A percentile compares a stretch with the other conserved stretches of the same genome.
Evolutionary conservation across 1,284 basidiomycete species (phyloP).

Genomic region (Ceratobasidium papillatum): DNA sequence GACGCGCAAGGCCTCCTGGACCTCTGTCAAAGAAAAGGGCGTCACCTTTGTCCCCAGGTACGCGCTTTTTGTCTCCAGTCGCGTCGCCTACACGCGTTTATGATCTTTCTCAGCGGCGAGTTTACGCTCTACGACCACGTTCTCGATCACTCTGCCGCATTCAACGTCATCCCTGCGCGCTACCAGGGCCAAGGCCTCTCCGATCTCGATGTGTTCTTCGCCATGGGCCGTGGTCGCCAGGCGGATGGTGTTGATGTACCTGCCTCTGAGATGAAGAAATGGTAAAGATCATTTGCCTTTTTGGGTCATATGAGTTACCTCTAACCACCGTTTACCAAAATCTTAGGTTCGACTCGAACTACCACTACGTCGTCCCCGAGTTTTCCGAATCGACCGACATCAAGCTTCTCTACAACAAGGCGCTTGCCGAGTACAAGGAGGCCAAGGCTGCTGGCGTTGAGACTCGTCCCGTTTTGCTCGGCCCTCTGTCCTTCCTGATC

Average conservation of each 20-base stretch:
- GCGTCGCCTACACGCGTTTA: conserved; percentile 28
- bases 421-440: conserved; percentile 93
- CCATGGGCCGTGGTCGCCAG: conserved; percentile 99
- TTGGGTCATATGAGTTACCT: conserved; percentile 40
- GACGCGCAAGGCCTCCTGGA: conserved; percentile 92
- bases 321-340: conserved; percentile 43
- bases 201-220: conserved; percentile 95
- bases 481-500: conserved; percentile 94
- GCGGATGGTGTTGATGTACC: conserved; percentile 94
- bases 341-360: conserved; percentile 98
- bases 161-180: conserved; percentile 97
- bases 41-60: conserved; percentile 95
- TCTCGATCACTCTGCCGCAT: conserved; percentile 95
- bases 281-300: conserved; percentile 61
- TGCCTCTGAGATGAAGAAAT: conserved; percentile 99
- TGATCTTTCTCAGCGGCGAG: conserved; percentile 74
- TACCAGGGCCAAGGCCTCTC: conserved; percentile 90
- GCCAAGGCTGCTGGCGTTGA: conserved; percentile 89
- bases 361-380: conserved; percentile 99
- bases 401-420: conserved; percentile 96
- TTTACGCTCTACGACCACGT: conserved; percentile 99
- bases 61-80: conserved; percentile 49
- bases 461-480: conserved; percentile 96
- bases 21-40: conserved; percentile 84
- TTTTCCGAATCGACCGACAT: conserved; percentile 92